phyloP scores from a whole-genome alignment of 805 yeast species.

The Teunomyces gatunensis region DNA sequence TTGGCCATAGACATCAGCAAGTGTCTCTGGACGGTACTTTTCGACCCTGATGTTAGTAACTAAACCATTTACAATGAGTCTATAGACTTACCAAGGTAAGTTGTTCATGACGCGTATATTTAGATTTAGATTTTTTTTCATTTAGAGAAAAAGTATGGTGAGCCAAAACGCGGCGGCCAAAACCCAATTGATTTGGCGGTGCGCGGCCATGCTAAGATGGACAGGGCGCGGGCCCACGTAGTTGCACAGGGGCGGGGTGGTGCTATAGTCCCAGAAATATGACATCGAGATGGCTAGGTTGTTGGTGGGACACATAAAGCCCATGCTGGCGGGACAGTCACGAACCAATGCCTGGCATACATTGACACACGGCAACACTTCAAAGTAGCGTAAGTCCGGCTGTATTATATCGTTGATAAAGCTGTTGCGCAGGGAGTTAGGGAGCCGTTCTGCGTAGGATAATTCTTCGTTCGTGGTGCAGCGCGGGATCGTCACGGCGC shows the following conservation, averaged over 20 bases:
- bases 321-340: conserved; percentile 78
- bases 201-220: conserved; percentile 8
- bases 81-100: conserved; percentile 13
- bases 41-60: conserved; percentile 62
- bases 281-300: conserved; percentile 35
- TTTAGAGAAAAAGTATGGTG: neutral
- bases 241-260: conserved; percentile 33
- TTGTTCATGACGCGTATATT: conserved; percentile 4
- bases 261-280: conserved; percentile 41
- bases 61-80: too few species aligned
- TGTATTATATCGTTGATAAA: conserved; percentile 51
- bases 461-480: conserved; percentile 56
- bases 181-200: conserved; percentile 13
- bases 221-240: conserved; percentile 25
- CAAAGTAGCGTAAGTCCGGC: conserved; percentile 64
- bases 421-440: conserved; percentile 56
- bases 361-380: conserved; percentile 82
- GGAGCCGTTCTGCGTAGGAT: conserved; percentile 46
- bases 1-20: conserved; percentile 92
- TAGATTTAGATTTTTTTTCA: neutral
- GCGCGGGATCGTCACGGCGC: conserved; percentile 84
- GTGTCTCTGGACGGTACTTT: conserved; percentile 82
- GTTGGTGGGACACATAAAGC: conserved; percentile 67
- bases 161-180: conserved; percentile 7
- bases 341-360: conserved; percentile 75